These are phyloP conservation scores for Phytopythium mirpurense DNA, from an alignment of 352 stramenopile genomes.

Conservation along the genomic window DNA sequence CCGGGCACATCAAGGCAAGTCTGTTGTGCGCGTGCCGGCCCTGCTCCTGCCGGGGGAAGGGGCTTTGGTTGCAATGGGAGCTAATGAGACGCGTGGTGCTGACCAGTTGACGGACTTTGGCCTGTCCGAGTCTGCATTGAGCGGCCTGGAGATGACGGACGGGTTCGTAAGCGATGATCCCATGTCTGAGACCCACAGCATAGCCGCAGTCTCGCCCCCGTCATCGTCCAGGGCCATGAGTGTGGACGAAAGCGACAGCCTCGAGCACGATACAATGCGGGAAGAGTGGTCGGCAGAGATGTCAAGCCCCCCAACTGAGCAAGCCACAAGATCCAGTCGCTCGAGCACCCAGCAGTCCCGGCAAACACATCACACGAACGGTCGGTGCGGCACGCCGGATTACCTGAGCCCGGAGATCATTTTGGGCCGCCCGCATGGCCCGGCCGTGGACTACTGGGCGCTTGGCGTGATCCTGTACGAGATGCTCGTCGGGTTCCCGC, in stretches of 20 bases:
- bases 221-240: not conserved
- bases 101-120: constrained; percentile 82
- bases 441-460: constrained; percentile 86
- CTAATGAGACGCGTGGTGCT: not conserved
- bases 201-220: not conserved
- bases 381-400: constrained; percentile 81
- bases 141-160: constrained; percentile 16
- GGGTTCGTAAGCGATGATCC: not conserved
- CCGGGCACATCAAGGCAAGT: constrained; percentile 80
- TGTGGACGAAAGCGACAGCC: not conserved
- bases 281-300: not conserved
- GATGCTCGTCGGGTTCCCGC: constrained; percentile 85
- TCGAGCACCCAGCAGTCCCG: constrained; percentile 2
- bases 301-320: not conserved
- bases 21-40: not conserved
- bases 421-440: constrained; percentile 53
- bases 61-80: not conserved
- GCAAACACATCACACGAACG: constrained; percentile 45
- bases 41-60: not conserved
- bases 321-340: not conserved
- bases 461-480: constrained; percentile 90
- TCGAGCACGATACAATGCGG: not conserved
- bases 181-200: not conserved
- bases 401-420: constrained; percentile 90
- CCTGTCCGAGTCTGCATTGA: constrained; percentile 75